Evolutionary conservation across 2,329 filamentous ascomycete genomes (phyloP), one percentile per base, ranked within the genome.

Genomic region (Alternaria consortialis): DNA sequence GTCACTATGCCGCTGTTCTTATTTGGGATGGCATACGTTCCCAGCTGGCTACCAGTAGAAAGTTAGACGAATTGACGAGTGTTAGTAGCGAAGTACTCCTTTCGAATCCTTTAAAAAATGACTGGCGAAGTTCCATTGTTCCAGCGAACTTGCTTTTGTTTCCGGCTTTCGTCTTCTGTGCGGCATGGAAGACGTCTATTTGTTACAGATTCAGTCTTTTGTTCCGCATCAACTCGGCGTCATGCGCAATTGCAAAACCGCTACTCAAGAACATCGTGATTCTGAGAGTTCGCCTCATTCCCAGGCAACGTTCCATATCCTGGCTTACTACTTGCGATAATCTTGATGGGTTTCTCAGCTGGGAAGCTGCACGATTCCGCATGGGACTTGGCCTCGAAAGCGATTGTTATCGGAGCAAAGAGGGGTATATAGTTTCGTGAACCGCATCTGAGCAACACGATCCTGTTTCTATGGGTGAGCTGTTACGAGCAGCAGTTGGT

Each of bases 331-430:
- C 81, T 83, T 56, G 85, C 85, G 0, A 84, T 88, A 82, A 64
- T 66, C 0, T 77, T 77, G 0, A 79, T 80, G 0, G 87, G 86
- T 0, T 88, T 90, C 56, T 63, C 69, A 0, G 80, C 81, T 0
- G 77, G 87, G 72, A 89, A 90, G 73, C 78, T 88, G 0, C 86
- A 88, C 63, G 86, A 87, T 0, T 88, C 85, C 2, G 84, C 84
- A 0, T 90, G 87, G 87, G 83, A 87, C 13, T 89, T 89, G 61
- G 79, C 77, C 20, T 84, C 83, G 2, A 70, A 70, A 5, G 67
- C 62, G 5, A 65, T 82, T 15, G 80, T 83, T 54, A 77, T 83
- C 0, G 77, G 40, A 34, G 15, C 54, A n/a, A 42, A 60, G 29
- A 53, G 44, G 29, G 51, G 46, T 23, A 64, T 58, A 9, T 36